These are phyloP conservation scores for Neurospora sp. DNA, from an alignment of 495 filamentous ascomycete genomes.

Conservation along the genomic window DNA sequence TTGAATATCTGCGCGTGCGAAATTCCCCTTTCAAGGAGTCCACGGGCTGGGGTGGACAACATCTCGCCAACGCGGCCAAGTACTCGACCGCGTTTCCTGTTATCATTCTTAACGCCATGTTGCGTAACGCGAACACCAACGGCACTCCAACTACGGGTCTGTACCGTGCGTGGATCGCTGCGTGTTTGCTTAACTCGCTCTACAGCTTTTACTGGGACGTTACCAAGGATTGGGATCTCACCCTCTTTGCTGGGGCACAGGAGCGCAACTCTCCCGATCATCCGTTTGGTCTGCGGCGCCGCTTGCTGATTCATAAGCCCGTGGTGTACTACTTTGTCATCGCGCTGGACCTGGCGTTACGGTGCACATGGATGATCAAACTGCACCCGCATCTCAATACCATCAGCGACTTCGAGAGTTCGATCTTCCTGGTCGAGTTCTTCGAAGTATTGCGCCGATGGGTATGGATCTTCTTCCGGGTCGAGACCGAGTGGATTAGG, in stretches of 20 bases:
- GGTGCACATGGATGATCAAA: slow-evolving; percentile 86
- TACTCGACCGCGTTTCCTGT: slow-evolving; percentile 89
- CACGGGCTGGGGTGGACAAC: slow-evolving; percentile 62
- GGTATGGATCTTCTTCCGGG: slow-evolving; percentile 95
- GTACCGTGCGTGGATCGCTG: slow-evolving; percentile 44
- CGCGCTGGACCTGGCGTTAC: slow-evolving; percentile 62
- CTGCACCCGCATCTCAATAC: slow-evolving; percentile 69
- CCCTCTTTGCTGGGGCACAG: slow-evolving; percentile 49
- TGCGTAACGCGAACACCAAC: slow-evolving; percentile 44
- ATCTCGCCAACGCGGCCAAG: slow-evolving; percentile 86
- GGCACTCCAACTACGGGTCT: slow-evolving; percentile 13
- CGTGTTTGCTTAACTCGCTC: slow-evolving; percentile 66
- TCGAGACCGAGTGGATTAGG: slow-evolving; percentile 81
- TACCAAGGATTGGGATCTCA: slow-evolving; percentile 91
- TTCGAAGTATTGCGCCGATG: slow-evolving; percentile 80
- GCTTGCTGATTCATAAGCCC: slow-evolving; percentile 57
- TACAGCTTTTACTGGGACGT: slow-evolving; percentile 99
- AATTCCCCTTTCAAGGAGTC: slow-evolving; percentile 34
- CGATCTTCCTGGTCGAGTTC: slow-evolving; percentile 76
- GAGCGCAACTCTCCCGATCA: slow-evolving; percentile 47
- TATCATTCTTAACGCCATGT: slow-evolving; percentile 63
- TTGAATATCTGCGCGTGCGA: slow-evolving; percentile 70
- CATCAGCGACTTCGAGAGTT: slow-evolving; percentile 72
- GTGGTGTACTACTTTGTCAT: slow-evolving; percentile 76
- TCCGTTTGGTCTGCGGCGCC: slow-evolving; percentile 66